These are phyloP conservation scores for Phytophthora fragariaefolia DNA, from an alignment of 352 stramenopile genomes.

Conservation along the genomic window DNA sequence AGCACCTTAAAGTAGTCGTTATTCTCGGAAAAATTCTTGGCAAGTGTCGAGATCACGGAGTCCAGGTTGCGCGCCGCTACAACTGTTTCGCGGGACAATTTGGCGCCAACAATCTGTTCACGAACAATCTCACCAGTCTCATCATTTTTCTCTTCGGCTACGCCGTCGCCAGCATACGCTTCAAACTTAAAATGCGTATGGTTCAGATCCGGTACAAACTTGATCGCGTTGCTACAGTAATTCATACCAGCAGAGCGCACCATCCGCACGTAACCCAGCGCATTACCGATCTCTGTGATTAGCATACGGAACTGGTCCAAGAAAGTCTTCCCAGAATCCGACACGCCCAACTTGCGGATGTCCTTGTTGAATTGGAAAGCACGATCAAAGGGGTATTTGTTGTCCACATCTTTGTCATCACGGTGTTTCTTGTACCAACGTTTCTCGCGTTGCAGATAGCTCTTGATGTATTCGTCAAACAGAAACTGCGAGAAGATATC, in stretches of 20 bases:
- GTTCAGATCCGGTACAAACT: slow-evolving; percentile 93
- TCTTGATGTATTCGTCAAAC: slow-evolving; percentile 95
- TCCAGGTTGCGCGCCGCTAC: slow-evolving; percentile 89
- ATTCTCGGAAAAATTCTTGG: slow-evolving; percentile 92
- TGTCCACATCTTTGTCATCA: slow-evolving; percentile 89
- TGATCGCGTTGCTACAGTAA: slow-evolving; percentile 93
- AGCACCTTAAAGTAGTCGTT: slow-evolving; percentile 95
- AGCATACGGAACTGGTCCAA: slow-evolving; percentile 92
- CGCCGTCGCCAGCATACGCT: slow-evolving; percentile 67
- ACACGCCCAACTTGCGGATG: slow-evolving; percentile 87
- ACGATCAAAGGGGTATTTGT: slow-evolving; percentile 93
- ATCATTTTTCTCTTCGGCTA: slow-evolving; percentile 64
- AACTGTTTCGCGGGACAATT: slow-evolving; percentile 81
- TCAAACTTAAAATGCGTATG: slow-evolving; percentile 88
- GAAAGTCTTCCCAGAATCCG: slow-evolving; percentile 88
- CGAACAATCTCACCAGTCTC: slow-evolving; percentile 56
- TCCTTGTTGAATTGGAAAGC: slow-evolving; percentile 94
- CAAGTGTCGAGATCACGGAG: slow-evolving; percentile 85
- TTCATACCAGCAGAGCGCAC: slow-evolving; percentile 93
- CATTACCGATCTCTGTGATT: slow-evolving; percentile 94
- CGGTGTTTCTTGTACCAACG: slow-evolving; percentile 94
- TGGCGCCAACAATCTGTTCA: slow-evolving; percentile 58
- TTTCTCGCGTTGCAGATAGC: slow-evolving; percentile 92
- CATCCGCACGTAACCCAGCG: slow-evolving; percentile 94
- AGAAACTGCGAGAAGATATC: slow-evolving; percentile 94